phyloP scores from a whole-genome alignment of 768 basidiomycete genomes.

The Suillus sp. region DNA sequence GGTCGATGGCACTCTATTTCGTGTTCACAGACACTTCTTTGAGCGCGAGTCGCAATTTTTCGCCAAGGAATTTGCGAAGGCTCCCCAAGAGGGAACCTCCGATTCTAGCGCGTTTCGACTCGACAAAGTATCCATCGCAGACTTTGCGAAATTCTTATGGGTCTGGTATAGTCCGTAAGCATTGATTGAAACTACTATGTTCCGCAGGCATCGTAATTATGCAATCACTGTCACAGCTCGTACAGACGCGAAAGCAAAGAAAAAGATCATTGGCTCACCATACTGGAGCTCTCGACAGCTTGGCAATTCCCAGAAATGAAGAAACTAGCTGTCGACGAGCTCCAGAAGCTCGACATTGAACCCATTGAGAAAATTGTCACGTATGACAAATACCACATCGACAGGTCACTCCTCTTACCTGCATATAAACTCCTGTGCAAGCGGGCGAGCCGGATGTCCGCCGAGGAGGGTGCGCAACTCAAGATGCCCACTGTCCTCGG shows the following conservation, averaged over 20 bases:
- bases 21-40: slow-evolving; percentile 20
- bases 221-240: slow-evolving; percentile 44
- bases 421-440: slow-evolving; percentile 43
- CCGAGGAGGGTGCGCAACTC: slow-evolving; percentile 55
- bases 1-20: not conserved
- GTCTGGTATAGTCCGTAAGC: slow-evolving; percentile 58
- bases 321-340: slow-evolving; percentile 53
- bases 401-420: slow-evolving; percentile 48
- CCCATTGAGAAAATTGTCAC: slow-evolving; percentile 55
- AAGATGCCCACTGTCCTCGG: slow-evolving; percentile 56
- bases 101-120: slow-evolving; percentile 11
- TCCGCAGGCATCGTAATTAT: not conserved
- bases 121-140: slow-evolving; percentile 29
- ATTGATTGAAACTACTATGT: not conserved
- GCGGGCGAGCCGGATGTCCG: slow-evolving; percentile 50
- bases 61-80: slow-evolving; percentile 21
- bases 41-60: slow-evolving; percentile 39
- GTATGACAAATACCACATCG: slow-evolving; percentile 56
- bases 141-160: slow-evolving; percentile 53
- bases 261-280: slow-evolving; percentile 52
- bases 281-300: slow-evolving; percentile 52
- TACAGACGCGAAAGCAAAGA: slow-evolving; percentile 50
- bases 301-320: slow-evolving; percentile 60
- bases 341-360: slow-evolving; percentile 48
- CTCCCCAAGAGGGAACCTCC: not conserved